Percentiles rank a stretch among this genome's conserved stretches.
phyloP scores from a whole-genome alignment of 1,284 basidiomycete genomes.

The Malassezia psittaci region DNA sequence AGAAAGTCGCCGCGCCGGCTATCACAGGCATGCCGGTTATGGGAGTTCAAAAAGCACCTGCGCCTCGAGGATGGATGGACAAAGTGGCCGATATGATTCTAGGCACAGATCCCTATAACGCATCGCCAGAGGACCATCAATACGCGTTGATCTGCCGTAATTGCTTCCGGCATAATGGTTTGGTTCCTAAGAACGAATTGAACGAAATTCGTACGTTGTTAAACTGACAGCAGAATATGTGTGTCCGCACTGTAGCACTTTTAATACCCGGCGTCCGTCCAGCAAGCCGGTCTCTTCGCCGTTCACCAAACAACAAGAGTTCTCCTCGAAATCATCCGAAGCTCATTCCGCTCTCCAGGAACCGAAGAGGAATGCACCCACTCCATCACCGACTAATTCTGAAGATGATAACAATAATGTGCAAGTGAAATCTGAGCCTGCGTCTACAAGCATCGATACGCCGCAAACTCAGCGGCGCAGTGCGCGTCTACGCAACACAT shows the following conservation, averaged over 20 bases:
- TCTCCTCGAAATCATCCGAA: background rate
- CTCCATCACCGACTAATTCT: no score
- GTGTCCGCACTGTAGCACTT: constrained; percentile 64
- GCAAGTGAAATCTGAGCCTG: no score
- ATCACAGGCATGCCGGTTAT: constrained; percentile 12
- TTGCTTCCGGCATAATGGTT: constrained; percentile 86
- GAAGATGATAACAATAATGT: no score
- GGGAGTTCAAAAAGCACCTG: background rate
- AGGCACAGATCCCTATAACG: constrained; percentile 47
- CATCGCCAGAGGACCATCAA: constrained; percentile 45
- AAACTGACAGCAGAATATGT: constrained; percentile 56
- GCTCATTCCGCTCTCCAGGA: no score
- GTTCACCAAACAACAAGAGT: constrained; percentile 13
- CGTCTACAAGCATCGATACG: background rate
- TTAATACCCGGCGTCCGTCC: constrained; percentile 54
- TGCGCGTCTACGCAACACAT: background rate
- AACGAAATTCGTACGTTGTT: constrained; percentile 71
- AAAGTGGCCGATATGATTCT: constrained; percentile 49
- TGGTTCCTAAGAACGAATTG: constrained; percentile 79
- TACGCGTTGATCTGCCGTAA: constrained; percentile 90
- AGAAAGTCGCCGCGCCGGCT: constrained; percentile 6
- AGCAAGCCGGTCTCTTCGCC: constrained; percentile 40
- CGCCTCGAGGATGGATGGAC: constrained; percentile 43
- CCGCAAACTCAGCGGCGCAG: background rate
- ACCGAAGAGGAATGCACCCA: no score